phyloP scores from a whole-genome alignment of 1,284 basidiomycete species.

The Blastosporella zonata region DNA sequence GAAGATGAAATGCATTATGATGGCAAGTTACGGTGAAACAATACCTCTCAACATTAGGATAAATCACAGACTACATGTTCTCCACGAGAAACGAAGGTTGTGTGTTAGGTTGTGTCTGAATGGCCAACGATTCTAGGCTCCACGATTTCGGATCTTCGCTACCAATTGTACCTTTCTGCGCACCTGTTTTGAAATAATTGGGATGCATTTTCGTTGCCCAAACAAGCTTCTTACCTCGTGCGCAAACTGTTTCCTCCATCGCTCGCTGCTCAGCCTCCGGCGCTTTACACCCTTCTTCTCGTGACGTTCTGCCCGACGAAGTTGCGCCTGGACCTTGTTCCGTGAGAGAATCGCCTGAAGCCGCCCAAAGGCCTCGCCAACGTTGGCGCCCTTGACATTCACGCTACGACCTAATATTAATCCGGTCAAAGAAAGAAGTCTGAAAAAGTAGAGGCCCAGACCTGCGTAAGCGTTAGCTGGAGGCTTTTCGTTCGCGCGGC shows the following conservation, averaged over 20 bases:
- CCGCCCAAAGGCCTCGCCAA: slow-evolving; percentile 41
- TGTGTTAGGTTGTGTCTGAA: background rate
- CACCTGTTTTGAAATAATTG: slow-evolving; percentile 43
- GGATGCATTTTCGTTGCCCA: slow-evolving; percentile 9
- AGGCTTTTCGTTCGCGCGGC: slow-evolving; percentile 21
- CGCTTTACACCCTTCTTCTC: slow-evolving; percentile 72
- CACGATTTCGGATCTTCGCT: slow-evolving; percentile 50
- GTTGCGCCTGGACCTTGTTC: slow-evolving; percentile 56
- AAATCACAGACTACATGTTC: background rate
- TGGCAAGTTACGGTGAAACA: background rate
- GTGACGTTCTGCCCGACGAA: slow-evolving; percentile 54
- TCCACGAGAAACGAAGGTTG: background rate
- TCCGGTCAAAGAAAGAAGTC: background rate
- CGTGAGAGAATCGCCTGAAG: slow-evolving; percentile 51
- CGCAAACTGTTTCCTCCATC: slow-evolving; percentile 68
- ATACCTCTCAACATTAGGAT: background rate
- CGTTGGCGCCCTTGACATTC: slow-evolving; percentile 35
- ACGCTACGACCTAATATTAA: slow-evolving; percentile 47
- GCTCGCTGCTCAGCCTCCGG: slow-evolving; percentile 57
- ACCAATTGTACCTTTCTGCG: slow-evolving; percentile 59
- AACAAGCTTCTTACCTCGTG: slow-evolving; percentile 47
- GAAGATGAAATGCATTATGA: background rate
- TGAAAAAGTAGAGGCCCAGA: slow-evolving; percentile 17
- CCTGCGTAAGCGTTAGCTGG: slow-evolving; percentile 41
- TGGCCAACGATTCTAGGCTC: slow-evolving; percentile 33